Evolutionary conservation across 495 filamentous ascomycete genomes (phyloP), one percentile per base, ranked within the genome.

Genomic region (Choiromyces venosus): DNA sequence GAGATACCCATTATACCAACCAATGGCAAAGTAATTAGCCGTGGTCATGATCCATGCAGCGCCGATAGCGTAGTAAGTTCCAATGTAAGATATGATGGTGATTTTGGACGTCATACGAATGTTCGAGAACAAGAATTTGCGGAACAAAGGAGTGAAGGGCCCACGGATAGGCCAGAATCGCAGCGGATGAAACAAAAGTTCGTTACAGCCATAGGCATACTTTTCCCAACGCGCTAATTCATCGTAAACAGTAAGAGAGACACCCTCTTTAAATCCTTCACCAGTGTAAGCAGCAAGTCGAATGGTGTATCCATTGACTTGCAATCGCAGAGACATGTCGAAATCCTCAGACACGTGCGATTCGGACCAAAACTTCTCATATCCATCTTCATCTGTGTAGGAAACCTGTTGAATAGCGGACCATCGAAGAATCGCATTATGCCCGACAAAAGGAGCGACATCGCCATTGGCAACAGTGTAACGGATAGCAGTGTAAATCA

Each of bases 201-300:
- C 91, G 84, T 90, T 92, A 81, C 91, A 94, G n/a, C 91, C 91
- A 79, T 93, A 94, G 6, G 91, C 91, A 82, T 93, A 93, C 82
- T 93, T 93, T 78, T 93, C 91, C 91, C 91, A 93, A 39, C 91
- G 89, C 5, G 90, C 89, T 36, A 94, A 84, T 80, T 94, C 91
- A 81, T 94, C 91, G 82, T 94, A 94, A 38, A 94, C 91, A 12
- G 91, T 94, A 16, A 94, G 85, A 18, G 91, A 94, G 37, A 94
- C 91, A 74, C 91, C 91, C 80, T 94, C 91, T 81, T 93, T 93
- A 84, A 92, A 94, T 67, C 90, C 91, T 37, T 91, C 87, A 66
- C 88, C 88, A 35, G 89, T 86, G 85, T 90, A 94, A 18, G 90
- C 88, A 37, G 88, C 91, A 0, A 93, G 85, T 16, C 91, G 89